Evolutionary conservation across 176 grass and related monocot genomes (phyloP), one percentile per base, ranked within the genome.

Genomic region (Puccinellia tenuiflora): DNA sequence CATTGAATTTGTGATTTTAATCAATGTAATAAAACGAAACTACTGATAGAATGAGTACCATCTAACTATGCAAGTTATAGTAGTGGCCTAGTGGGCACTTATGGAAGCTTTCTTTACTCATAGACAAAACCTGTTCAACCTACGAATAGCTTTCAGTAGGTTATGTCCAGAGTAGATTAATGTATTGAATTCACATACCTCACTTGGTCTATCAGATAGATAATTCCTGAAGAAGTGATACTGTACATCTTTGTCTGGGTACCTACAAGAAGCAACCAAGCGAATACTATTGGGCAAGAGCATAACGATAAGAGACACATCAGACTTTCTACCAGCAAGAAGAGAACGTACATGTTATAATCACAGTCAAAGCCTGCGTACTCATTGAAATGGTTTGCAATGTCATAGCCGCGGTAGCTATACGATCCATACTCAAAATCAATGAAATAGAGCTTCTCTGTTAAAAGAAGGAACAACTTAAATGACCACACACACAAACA

Each of bases 381-480:
- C 87, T 99, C 96, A 62, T 99, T 99, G 75, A 99, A 99, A 88
- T 99, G 96, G 47, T 99, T 99, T 55, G 83, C 96, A 83, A 99
- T 99, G 68, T 99, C 93, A 54, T 87, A 96, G 28, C 96, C 93
- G 43, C 96, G 90, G 79, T 99, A 99, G 79, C 85, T 96, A 81
- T 99, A 99, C 76, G 96, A 99, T 25, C 96, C 93, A 84, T 99
- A 99, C 80, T 99, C 96, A 4, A 99, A 99, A 85, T 99, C 96
- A 61, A 99, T 99, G 86, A 99, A 99, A 83, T 99, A 92, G 18
- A 99, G 89, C 76, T 90, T 99, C 61, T 78, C 96, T 99, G 87
- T 45, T 47, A 16, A 40, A 86, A 80, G 84, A 61, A 7, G 34
- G 66, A 37, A 66, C 30, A 75, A 4, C 48, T 51, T 29, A 73